A percentile compares a stretch with the other conserved stretches of the same genome.
These are phyloP conservation scores for Exophiala lecanii-corni DNA, from an alignment of 2,329 filamentous ascomycete species.

Conservation along the genomic window DNA sequence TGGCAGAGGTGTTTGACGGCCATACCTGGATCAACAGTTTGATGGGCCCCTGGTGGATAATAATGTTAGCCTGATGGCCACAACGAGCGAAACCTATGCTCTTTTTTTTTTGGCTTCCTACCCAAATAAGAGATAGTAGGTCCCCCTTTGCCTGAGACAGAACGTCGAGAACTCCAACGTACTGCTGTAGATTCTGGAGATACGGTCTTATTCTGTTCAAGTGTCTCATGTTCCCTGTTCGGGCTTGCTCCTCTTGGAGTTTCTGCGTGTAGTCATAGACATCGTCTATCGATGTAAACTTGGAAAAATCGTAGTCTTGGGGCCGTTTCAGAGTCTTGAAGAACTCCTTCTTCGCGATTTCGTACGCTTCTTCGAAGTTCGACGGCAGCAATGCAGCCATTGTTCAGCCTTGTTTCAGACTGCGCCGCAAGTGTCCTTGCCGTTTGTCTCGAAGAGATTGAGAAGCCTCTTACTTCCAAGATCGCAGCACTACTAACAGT, in stretches of 20 bases:
- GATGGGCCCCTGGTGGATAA: slow-evolving; percentile 2
- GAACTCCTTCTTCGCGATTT: slow-evolving; percentile 1
- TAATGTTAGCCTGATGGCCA: neutral
- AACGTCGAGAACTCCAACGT: slow-evolving; percentile 28
- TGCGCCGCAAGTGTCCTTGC: neutral
- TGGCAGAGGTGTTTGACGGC: neutral
- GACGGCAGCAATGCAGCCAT: neutral
- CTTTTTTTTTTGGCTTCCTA: neutral
- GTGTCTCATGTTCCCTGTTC: slow-evolving; percentile 27
- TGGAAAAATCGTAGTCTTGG: neutral
- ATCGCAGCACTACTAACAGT: neutral
- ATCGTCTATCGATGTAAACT: slow-evolving; percentile 26
- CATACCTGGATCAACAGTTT: slow-evolving; percentile 1
- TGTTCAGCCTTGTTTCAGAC: neutral
- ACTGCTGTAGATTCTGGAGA: slow-evolving; percentile 29
- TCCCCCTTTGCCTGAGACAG: slow-evolving; percentile 29
- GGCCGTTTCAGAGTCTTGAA: neutral
- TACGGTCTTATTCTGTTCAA: slow-evolving; percentile 33
- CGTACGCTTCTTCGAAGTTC: neutral
- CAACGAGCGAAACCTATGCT: neutral
- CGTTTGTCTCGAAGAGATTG: neutral
- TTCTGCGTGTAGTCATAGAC: slow-evolving; percentile 33
- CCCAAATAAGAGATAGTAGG: neutral
- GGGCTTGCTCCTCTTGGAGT: slow-evolving; percentile 32
- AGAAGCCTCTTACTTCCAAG: neutral